Conservation (phyloP, 805 yeast genomes). For the Tetrapisispora nanseiensis region DNA sequence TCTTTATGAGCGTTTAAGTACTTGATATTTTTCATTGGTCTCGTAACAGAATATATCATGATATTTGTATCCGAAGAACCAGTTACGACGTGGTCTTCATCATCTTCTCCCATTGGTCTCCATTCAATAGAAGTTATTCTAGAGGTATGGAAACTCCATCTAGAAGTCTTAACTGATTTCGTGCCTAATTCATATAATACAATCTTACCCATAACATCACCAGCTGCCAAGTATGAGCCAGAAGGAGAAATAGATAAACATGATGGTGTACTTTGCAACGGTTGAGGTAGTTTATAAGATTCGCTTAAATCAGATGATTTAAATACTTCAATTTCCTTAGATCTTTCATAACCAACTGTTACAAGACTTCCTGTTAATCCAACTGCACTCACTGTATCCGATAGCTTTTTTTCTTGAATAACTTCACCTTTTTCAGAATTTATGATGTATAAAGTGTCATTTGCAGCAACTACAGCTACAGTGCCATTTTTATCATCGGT, state of each 20-base stretch:
- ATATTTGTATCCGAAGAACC: slow-evolving; percentile 80
- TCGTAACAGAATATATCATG: slow-evolving; percentile 66
- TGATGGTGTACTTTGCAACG: slow-evolving; percentile 54
- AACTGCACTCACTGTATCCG: slow-evolving; percentile 37
- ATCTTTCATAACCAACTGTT: slow-evolving; percentile 40
- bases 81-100: slow-evolving; percentile 62
- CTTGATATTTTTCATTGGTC: slow-evolving; percentile 71
- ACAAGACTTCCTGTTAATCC: slow-evolving; percentile 35
- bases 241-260: slow-evolving; percentile 61
- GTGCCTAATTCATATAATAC: slow-evolving; percentile 52
- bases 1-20: slow-evolving; percentile 74
- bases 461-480: slow-evolving; percentile 38
- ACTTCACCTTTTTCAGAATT: slow-evolving; percentile 29
- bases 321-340: slow-evolving; percentile 35
- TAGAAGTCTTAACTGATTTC: slow-evolving; percentile 55
- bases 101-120: slow-evolving; percentile 43
- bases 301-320: slow-evolving; percentile 26
- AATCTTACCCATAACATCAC: slow-evolving; percentile 81
- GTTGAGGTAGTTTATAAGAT: slow-evolving; percentile 29
- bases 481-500: slow-evolving; percentile 25
- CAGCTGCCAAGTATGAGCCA: slow-evolving; percentile 64
- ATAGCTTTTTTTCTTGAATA: slow-evolving; percentile 24
- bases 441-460: slow-evolving; percentile 30
- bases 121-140: slow-evolving; percentile 68
- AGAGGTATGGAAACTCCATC: slow-evolving; percentile 95